phyloP scores from a whole-genome alignment of 768 basidiomycete species.

The Dacryopinax spathularia region DNA sequence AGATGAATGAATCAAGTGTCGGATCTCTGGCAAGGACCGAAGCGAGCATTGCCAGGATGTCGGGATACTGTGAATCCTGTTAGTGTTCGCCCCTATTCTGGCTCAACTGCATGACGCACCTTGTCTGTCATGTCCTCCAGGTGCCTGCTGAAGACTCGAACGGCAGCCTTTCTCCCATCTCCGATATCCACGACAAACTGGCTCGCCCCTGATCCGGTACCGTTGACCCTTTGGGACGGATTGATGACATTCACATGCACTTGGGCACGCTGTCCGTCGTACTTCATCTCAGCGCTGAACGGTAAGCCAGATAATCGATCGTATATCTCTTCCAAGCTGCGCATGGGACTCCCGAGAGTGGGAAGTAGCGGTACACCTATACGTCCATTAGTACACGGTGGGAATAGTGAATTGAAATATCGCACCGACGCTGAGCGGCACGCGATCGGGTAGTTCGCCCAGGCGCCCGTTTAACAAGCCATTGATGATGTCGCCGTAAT shows the following conservation, averaged over 20 bases:
- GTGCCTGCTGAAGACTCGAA: conserved; percentile 75
- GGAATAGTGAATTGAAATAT: conserved; percentile 8
- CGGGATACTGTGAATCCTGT: conserved; percentile 50
- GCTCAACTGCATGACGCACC: conserved; percentile 25
- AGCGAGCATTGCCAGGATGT: conserved; percentile 48
- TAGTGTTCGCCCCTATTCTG: conserved; percentile 4
- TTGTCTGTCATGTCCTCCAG: conserved; percentile 88
- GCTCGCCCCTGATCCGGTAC: conserved; percentile 57
- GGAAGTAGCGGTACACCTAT: conserved; percentile 70
- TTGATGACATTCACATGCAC: conserved; percentile 25
- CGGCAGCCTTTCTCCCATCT: conserved; percentile 11
- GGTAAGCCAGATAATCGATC: conserved; percentile 46
- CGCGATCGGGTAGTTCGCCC: conserved; percentile 40
- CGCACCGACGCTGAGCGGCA: conserved; percentile 58
- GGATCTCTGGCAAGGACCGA: conserved; percentile 34
- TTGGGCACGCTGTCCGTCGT: conserved; percentile 48
- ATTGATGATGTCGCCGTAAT: conserved; percentile 52
- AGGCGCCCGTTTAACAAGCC: conserved; percentile 50
- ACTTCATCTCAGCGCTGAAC: conserved; percentile 81
- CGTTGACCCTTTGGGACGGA: conserved; percentile 29
- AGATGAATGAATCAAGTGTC: conserved; percentile 46
- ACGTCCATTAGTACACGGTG: conserved; percentile 4
- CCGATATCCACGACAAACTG: conserved; percentile 2
- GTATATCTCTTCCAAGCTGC: conserved; percentile 76
- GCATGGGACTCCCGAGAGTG: conserved; percentile 72